Evolutionary conservation across 352 stramenopile genomes (phyloP).

Genomic region (Phytopythium boreale): DNA sequence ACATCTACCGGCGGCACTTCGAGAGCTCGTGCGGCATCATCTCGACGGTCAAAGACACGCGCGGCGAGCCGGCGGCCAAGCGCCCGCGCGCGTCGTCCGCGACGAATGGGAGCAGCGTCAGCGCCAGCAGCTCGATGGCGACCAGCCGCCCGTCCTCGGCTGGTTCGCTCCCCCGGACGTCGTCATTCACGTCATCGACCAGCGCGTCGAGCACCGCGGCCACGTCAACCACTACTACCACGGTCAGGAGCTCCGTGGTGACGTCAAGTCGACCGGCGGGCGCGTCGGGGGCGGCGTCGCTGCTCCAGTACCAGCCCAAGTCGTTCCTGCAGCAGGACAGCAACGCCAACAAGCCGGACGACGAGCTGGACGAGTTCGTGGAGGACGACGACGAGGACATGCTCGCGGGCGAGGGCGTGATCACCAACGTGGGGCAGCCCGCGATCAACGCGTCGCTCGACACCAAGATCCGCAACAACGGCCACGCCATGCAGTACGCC

Average conservation of each 20-base stretch:
- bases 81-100: slow-evolving; percentile 11
- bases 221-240: slow-evolving; percentile 1
- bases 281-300: slow-evolving; percentile 25
- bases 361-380: slow-evolving; percentile 58
- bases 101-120: slow-evolving; percentile 13
- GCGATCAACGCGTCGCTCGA: slow-evolving; percentile 67
- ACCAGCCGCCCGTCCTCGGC: not conserved
- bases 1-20: slow-evolving; percentile 77
- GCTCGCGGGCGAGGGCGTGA: slow-evolving; percentile 52
- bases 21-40: slow-evolving; percentile 67
- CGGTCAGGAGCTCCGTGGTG: not conserved
- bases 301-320: slow-evolving; percentile 78
- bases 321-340: slow-evolving; percentile 58
- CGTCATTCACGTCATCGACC: slow-evolving; percentile 16
- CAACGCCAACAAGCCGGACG: slow-evolving; percentile 27
- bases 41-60: slow-evolving; percentile 43
- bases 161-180: slow-evolving; percentile 9
- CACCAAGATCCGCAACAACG: slow-evolving; percentile 63
- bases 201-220: not conserved
- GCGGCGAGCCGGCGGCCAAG: slow-evolving; percentile 15
- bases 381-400: slow-evolving; percentile 54
- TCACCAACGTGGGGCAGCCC: slow-evolving; percentile 76
- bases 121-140: slow-evolving; percentile 1
- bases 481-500: slow-evolving; percentile 72
- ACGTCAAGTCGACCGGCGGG: slow-evolving; percentile 1